These are phyloP conservation scores for Hemerocallis citrina DNA, from an alignment of 106 monocot genomes.

Conservation along the genomic window DNA sequence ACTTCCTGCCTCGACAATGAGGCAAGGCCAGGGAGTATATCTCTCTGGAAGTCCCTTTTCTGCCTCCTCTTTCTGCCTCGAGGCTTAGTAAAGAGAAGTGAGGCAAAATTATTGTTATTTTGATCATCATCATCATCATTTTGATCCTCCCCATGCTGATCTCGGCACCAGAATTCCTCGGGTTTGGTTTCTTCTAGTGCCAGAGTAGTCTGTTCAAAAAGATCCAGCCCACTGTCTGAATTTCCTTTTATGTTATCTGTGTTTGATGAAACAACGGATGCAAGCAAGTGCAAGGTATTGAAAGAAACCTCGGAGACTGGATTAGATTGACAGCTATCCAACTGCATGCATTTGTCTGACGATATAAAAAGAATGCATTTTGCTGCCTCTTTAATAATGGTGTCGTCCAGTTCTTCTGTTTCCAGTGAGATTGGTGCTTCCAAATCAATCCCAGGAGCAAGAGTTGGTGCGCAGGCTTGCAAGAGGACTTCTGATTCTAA, in stretches of 20 bases:
- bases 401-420: too few species aligned
- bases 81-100: constrained; percentile 22
- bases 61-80: constrained; percentile 42
- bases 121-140: background rate
- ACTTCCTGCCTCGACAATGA: constrained; percentile 58
- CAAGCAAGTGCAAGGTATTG: constrained; percentile 25
- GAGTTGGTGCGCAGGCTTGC: too few species aligned
- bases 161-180: constrained; percentile 9
- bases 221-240: constrained; percentile 26
- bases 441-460: too few species aligned
- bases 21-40: constrained; percentile 56
- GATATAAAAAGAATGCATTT: constrained; percentile 33
- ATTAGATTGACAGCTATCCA: background rate
- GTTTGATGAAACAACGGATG: constrained; percentile 15
- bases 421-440: too few species aligned
- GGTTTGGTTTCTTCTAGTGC: constrained; percentile 25
- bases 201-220: constrained; percentile 25
- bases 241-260: background rate
- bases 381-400: constrained; percentile 28
- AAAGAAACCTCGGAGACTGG: constrained; percentile 16
- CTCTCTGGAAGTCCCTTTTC: constrained; percentile 69
- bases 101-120: constrained; percentile 3
- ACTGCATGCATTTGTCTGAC: background rate
- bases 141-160: background rate
- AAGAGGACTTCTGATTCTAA: too few species aligned